These are phyloP conservation scores for Globisporangium parvum DNA, from an alignment of 352 stramenopile species.

Conservation along the genomic window DNA sequence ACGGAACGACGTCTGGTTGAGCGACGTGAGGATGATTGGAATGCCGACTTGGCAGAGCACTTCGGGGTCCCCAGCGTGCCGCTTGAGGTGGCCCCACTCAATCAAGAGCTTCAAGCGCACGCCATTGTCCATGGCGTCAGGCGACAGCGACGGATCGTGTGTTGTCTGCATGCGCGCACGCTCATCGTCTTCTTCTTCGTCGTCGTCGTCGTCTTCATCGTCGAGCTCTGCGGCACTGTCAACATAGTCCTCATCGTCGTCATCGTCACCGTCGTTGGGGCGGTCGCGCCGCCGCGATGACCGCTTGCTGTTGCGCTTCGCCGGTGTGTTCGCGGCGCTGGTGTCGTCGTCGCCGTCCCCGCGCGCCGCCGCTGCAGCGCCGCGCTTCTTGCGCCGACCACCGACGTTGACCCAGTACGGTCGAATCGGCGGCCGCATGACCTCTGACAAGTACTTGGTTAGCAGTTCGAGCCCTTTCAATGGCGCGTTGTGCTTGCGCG, in stretches of 20 bases:
- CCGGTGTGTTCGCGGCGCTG: no score
- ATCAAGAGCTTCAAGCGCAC: constrained; percentile 77
- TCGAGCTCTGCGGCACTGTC: constrained; percentile 26
- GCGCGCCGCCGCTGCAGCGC: neutral
- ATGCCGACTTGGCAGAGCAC: constrained; percentile 80
- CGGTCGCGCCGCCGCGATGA: no score
- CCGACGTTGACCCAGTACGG: constrained; percentile 74
- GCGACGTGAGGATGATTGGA: constrained; percentile 74
- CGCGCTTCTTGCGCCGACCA: constrained; percentile 18
- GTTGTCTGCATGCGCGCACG: constrained; percentile 49
- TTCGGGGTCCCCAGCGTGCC: constrained; percentile 53
- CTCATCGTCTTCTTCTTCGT: constrained; percentile 54
- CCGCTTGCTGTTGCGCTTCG: no score
- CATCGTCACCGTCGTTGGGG: constrained; percentile 2
- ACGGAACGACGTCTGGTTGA: constrained; percentile 73
- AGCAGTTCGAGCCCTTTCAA: constrained; percentile 56
- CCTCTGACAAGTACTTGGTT: constrained; percentile 47
- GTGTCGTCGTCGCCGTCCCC: neutral
- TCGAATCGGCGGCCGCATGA: constrained; percentile 67
- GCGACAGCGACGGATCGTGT: constrained; percentile 68
- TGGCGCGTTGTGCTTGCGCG: constrained; percentile 39
- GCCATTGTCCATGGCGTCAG: constrained; percentile 83
- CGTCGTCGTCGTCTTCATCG: constrained; percentile 18
- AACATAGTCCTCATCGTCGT: neutral
- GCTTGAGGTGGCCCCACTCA: constrained; percentile 75